A percentile compares a stretch with the other conserved stretches of the same genome.
These are phyloP conservation scores for Neurospora terricola DNA, from an alignment of 495 filamentous ascomycete genomes.

Conservation along the genomic window DNA sequence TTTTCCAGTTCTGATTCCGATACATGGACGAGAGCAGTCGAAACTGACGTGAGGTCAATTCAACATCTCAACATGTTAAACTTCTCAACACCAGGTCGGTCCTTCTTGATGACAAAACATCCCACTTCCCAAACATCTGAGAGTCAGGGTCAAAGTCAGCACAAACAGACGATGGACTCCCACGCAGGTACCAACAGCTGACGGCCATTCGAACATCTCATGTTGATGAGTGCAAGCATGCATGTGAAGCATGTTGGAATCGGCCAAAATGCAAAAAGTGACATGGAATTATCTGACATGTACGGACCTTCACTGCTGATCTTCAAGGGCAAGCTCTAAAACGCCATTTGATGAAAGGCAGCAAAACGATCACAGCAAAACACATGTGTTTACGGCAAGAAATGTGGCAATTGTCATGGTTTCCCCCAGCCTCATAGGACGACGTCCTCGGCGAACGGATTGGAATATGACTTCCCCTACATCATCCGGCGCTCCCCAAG, in stretches of 20 bases:
- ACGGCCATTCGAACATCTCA: not conserved
- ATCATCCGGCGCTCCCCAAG: conserved; percentile 40
- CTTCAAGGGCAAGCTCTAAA: not conserved
- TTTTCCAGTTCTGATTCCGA: not conserved
- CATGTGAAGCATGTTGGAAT: not conserved
- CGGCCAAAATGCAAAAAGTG: not conserved
- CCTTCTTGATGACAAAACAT: not conserved
- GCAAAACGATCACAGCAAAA: not conserved
- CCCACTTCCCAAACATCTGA: not conserved
- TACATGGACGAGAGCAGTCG: not conserved
- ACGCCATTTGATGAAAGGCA: not conserved
- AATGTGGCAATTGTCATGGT: conserved; percentile 72
- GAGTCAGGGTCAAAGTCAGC: not conserved
- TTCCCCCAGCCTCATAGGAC: conserved; percentile 76
- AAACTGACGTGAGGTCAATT: not conserved
- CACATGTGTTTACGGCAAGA: not conserved
- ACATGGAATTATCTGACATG: not conserved
- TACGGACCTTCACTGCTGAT: not conserved
- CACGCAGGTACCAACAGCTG: not conserved
- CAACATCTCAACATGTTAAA: not conserved
- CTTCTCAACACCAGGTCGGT: not conserved
- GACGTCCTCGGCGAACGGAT: conserved; percentile 73
- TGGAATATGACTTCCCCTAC: conserved; percentile 76
- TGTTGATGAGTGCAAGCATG: not conserved
- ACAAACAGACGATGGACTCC: not conserved